These are phyloP conservation scores for Colletotrichum liaoningense DNA, from an alignment of 2,329 filamentous ascomycete genomes.

Conservation along the genomic window DNA sequence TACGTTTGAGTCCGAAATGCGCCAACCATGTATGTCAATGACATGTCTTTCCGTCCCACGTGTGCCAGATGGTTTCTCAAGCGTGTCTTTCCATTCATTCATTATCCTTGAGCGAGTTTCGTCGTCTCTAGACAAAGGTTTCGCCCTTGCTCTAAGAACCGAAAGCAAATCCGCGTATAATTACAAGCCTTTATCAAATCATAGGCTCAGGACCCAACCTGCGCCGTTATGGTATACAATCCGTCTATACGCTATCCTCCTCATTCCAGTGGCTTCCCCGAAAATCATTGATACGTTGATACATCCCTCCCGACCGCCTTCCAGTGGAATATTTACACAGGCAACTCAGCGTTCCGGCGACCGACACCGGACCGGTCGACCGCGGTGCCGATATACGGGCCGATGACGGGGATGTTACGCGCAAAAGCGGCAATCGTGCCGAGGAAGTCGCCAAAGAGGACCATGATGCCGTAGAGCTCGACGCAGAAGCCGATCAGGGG, in stretches of 20 bases:
- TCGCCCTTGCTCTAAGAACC: background rate
- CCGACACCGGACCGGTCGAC: constrained; percentile 79
- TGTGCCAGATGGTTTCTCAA: background rate
- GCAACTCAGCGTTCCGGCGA: constrained; percentile 80
- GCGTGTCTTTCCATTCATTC: constrained; percentile 22
- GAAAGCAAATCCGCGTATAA: background rate
- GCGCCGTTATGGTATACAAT: constrained; percentile 37
- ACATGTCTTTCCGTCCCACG: background rate
- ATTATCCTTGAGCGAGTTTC: constrained; percentile 3
- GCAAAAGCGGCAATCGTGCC: constrained; percentile 92
- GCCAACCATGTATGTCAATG: background rate
- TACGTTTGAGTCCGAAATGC: background rate
- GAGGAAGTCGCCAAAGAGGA: constrained; percentile 96
- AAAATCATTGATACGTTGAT: background rate
- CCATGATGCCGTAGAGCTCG: constrained; percentile 91
- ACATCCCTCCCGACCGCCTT: constrained; percentile 38
- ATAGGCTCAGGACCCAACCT: background rate
- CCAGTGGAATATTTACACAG: constrained; percentile 63
- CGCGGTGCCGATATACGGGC: constrained; percentile 82
- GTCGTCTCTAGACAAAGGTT: background rate
- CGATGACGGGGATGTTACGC: constrained; percentile 84
- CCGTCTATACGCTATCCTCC: constrained; percentile 16
- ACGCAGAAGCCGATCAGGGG: constrained; percentile 90
- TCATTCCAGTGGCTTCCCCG: constrained; percentile 26
- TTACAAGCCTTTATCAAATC: constrained; percentile 15